These are phyloP conservation scores for Mycosphaerelloides madeirae DNA, from an alignment of 2,329 filamentous ascomycete species.

Conservation along the genomic window DNA sequence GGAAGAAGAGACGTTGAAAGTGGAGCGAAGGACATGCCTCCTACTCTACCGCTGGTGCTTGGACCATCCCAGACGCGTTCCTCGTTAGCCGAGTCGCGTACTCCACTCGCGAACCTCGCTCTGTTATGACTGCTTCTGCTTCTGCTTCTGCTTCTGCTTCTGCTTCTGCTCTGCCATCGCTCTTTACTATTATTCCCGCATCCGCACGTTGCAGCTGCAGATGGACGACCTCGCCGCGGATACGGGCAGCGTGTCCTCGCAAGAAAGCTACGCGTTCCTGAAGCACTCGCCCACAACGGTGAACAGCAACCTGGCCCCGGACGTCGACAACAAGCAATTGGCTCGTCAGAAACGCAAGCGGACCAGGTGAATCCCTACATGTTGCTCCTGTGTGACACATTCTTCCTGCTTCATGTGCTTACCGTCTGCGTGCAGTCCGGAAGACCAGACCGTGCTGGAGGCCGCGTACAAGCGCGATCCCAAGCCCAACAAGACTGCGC, in stretches of 20 bases:
- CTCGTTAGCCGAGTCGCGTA: too few relatives aligned
- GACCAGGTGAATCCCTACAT: conserved; percentile 57
- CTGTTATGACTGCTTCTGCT: too few relatives aligned
- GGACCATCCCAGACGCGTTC: too few relatives aligned
- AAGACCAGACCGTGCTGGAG: conserved; percentile 86
- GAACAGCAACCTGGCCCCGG: conserved; percentile 49
- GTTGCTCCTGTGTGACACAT: conserved; percentile 7
- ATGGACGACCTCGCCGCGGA: not conserved
- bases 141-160: too few relatives aligned
- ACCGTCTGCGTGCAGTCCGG: conserved; percentile 54
- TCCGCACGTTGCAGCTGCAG: too few relatives aligned
- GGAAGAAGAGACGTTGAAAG: too few relatives aligned
- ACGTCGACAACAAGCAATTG: conserved; percentile 56
- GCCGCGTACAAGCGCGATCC: conserved; percentile 77
- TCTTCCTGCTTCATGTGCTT: not conserved
- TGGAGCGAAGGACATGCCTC: too few relatives aligned
- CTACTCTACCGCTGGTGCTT: too few relatives aligned
- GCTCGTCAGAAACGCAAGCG: conserved; percentile 58
- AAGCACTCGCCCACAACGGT: conserved; percentile 56
- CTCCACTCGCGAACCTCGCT: too few relatives aligned
- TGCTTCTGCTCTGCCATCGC: too few relatives aligned
- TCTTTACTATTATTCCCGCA: too few relatives aligned
- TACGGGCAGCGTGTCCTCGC: not conserved
- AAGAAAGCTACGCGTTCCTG: conserved; percentile 49
- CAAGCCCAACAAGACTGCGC: conserved; percentile 86